Conservation (phyloP, 2,329 filamentous ascomycete genomes). For the Fusarium liriodendri region DNA sequence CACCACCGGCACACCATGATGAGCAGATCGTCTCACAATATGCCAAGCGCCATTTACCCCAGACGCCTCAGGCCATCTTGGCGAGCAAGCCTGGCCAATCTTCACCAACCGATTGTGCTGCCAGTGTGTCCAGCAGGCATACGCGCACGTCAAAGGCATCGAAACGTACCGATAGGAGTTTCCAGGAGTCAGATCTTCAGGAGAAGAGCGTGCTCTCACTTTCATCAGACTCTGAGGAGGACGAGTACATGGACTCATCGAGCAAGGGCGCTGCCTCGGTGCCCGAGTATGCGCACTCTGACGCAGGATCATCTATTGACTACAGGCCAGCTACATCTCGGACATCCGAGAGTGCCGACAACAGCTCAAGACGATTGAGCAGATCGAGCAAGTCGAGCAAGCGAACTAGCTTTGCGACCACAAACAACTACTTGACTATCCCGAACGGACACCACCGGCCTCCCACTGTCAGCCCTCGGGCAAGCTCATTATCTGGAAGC, state of each 20-base stretch:
- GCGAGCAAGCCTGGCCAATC: conserved; percentile 43
- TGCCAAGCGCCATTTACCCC: conserved; percentile 38
- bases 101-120: conserved; percentile 55
- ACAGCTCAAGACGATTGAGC: conserved; percentile 39
- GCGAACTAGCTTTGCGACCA: conserved; percentile 53
- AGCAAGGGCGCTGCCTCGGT: conserved; percentile 42
- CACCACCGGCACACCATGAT: conserved; percentile 29
- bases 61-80: conserved; percentile 35
- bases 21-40: conserved; percentile 43
- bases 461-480: conserved; percentile 30
- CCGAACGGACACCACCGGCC: conserved; percentile 42
- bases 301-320: conserved; percentile 36
- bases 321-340: conserved; percentile 37
- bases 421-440: conserved; percentile 57
- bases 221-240: conserved; percentile 68
- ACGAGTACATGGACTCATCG: conserved; percentile 47
- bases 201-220: conserved; percentile 67
- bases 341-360: conserved; percentile 40
- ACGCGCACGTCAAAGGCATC: conserved; percentile 67
- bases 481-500: conserved; percentile 42
- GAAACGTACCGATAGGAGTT: conserved; percentile 58
- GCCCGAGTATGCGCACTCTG: conserved; percentile 40
- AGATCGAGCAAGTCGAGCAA: conserved; percentile 53
- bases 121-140: conserved; percentile 66
- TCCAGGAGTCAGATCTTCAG: conserved; percentile 63